Evolutionary conservation across 345 rosid species (phyloP).

Genomic region (Gossypium arboreum): DNA sequence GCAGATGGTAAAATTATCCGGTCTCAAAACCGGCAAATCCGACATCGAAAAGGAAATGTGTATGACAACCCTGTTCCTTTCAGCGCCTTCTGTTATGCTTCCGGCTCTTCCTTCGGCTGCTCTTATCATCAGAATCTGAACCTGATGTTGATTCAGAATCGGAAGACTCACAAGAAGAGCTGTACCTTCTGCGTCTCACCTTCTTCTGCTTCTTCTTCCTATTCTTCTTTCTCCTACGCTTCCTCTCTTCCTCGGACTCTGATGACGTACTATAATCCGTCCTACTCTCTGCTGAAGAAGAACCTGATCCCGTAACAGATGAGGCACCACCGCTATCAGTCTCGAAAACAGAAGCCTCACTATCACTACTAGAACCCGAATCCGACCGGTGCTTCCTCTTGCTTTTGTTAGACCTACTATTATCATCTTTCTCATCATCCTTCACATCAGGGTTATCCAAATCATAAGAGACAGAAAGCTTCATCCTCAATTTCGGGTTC

Average conservation of each 20-base stretch:
- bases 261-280: neutral
- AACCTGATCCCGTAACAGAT: neutral
- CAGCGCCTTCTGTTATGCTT: slow-evolving; percentile 46
- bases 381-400: slow-evolving; percentile 74
- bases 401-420: slow-evolving; percentile 62
- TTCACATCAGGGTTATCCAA: slow-evolving; percentile 43
- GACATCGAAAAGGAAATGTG: neutral
- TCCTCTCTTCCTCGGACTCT: neutral
- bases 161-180: slow-evolving; percentile 72
- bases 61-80: neutral
- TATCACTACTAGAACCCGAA: slow-evolving; percentile 63
- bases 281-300: neutral
- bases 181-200: slow-evolving; percentile 25
- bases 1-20: neutral
- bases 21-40: neutral
- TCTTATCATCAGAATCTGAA: slow-evolving; percentile 62
- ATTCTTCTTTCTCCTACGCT: neutral
- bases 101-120: slow-evolving; percentile 56
- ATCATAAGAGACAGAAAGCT: slow-evolving; percentile 51
- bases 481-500: slow-evolving; percentile 79
- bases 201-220: slow-evolving; percentile 54
- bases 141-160: slow-evolving; percentile 65
- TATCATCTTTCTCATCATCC: slow-evolving; percentile 33
- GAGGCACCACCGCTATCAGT: slow-evolving; percentile 62
- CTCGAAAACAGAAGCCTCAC: slow-evolving; percentile 92